A percentile compares a stretch with the other conserved stretches of the same genome.
phyloP scores from a whole-genome alignment of 331 rosid species.

The Dryas integrifolia region DNA sequence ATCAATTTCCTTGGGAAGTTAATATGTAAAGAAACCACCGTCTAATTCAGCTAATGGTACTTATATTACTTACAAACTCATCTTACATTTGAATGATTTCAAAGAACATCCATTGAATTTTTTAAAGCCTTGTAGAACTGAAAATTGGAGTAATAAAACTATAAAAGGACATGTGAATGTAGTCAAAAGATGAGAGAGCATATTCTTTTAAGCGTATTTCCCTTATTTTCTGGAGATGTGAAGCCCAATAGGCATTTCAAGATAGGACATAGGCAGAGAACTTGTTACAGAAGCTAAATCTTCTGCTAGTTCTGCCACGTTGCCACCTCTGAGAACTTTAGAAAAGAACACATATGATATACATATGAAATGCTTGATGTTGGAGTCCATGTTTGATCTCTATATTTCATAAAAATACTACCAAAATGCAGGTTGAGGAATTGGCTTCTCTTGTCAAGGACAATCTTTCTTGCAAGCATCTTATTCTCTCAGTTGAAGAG shows the following conservation, averaged over 20 bases:
- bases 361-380: not conserved
- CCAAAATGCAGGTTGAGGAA: slow-evolving; percentile 76
- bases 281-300: not conserved
- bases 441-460: slow-evolving; percentile 94
- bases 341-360: not conserved
- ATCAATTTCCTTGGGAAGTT: not conserved
- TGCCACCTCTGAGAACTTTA: no score
- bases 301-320: no score
- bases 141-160: not conserved
- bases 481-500: slow-evolving; percentile 91
- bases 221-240: no score
- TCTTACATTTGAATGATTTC: not conserved
- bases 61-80: not conserved
- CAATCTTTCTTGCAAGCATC: slow-evolving; percentile 95
- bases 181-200: no score
- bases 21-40: not conserved
- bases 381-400: slow-evolving; percentile 14
- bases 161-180: no score
- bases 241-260: no score
- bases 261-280: not conserved
- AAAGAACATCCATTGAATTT: not conserved
- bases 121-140: not conserved
- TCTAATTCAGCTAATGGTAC: not conserved
- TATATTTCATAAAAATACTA: not conserved
- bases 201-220: no score